Evolutionary conservation across 106 monocot genomes (phyloP), one percentile per base, ranked within the genome.

Genomic region (Platanthera zijinensis): DNA sequence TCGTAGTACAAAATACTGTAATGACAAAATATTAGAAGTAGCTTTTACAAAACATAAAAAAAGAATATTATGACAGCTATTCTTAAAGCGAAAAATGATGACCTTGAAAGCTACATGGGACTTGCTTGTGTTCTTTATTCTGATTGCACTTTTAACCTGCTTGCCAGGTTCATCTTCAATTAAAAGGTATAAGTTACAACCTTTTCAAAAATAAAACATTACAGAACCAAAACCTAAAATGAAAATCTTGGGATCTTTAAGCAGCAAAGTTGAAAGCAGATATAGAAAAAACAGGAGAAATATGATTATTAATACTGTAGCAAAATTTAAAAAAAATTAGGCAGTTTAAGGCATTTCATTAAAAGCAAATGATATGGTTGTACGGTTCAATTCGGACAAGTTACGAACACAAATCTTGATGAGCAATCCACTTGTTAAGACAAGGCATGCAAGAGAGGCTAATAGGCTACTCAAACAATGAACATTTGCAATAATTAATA

Each of bases 91-190:
- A 14, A 17, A 52, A 10, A n/a, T 48, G 28, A 18, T 13, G 17
- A 85, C 85, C 85, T 85, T 85, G 56, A 85, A 85, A 54, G 85
- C 82, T 51, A 85, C 85, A 76, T 82, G 75, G 47, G 81, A 82
- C 72, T 85, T 85, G 85, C 85, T 82, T 10, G 54, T 74, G 50
- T 85, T 85, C 71, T 85, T 85, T 52, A 85, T 82, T 71, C 50
- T 78, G 68, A 85, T 69, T 52, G 85, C 85, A 79, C 85, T 85
- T 79, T 61, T 81, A 17, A 76, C 85, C 62, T 85, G 85, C 52
- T 85, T 85, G 17, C 85, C 85, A 71, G 80, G 53, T 71, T 85
- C 85, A 82, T 82, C 85, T 85, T 75, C 63, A 73, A 30, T 49
- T 67, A 68, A 49, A 45, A 70, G 5, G 72, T 3, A 76, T 62